Conservation (phyloP, 1,284 basidiomycete species). For the Hemileia vastatrix region DNA sequence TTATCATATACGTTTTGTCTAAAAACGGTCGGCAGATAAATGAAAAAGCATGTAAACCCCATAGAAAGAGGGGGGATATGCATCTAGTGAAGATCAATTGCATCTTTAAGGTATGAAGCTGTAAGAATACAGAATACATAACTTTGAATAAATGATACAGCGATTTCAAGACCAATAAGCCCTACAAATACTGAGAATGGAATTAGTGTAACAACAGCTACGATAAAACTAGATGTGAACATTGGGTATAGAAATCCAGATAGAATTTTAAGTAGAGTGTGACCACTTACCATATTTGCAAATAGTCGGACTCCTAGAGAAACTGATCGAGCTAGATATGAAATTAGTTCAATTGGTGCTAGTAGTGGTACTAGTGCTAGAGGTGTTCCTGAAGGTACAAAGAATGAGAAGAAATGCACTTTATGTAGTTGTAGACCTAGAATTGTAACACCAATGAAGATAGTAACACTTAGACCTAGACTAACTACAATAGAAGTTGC, state of each 20-base stretch:
- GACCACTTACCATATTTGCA: slow-evolving; percentile 40
- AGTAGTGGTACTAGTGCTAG: slow-evolving; percentile 41
- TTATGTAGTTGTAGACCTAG: slow-evolving; percentile 43
- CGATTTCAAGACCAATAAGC: slow-evolving; percentile 45
- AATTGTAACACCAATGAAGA: slow-evolving; percentile 45
- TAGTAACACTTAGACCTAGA: slow-evolving; percentile 44
- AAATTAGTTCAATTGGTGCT: slow-evolving; percentile 43
- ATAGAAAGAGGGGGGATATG: too few species aligned
- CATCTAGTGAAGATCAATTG: slow-evolving; percentile 43
- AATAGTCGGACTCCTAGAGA: slow-evolving; percentile 44
- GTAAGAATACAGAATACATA: slow-evolving; percentile 45
- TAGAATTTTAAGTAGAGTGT: slow-evolving; percentile 41
- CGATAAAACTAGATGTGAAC: slow-evolving; percentile 36
- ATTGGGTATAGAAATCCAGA: slow-evolving; percentile 37
- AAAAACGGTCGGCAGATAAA: too few species aligned
- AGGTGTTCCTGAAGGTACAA: slow-evolving; percentile 42
- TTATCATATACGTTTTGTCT: too few species aligned
- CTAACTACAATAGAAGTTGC: slow-evolving; percentile 43
- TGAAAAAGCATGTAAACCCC: too few species aligned
- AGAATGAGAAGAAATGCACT: slow-evolving; percentile 45
- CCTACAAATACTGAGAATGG: slow-evolving; percentile 45
- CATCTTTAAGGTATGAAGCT: slow-evolving; percentile 45
- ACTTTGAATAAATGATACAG: slow-evolving; percentile 46
- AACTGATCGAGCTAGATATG: slow-evolving; percentile 41
- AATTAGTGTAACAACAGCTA: slow-evolving; percentile 41